Percentiles rank a stretch among this genome's conserved stretches.
phyloP scores from a whole-genome alignment of 164 flowering plant species.

The Umbellularia californica region DNA sequence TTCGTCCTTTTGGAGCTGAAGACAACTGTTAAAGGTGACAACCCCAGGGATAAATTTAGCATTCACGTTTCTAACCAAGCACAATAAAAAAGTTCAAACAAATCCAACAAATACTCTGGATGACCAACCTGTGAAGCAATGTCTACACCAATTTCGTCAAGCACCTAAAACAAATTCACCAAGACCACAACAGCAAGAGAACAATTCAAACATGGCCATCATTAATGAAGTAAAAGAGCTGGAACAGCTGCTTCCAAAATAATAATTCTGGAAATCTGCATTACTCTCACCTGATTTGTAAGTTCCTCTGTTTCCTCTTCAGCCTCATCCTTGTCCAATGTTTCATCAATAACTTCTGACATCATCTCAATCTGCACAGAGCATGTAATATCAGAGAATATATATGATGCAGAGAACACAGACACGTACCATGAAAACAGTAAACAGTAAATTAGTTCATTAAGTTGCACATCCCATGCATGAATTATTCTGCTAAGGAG shows the following conservation, averaged over 20 bases:
- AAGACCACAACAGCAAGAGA: background rate
- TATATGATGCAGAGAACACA: no score
- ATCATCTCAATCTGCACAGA: constrained; percentile 76
- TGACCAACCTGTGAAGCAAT: constrained; percentile 85
- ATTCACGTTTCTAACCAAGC: background rate
- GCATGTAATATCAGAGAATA: background rate
- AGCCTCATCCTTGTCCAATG: constrained; percentile 89
- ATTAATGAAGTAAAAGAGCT: background rate
- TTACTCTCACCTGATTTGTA: constrained; percentile 63
- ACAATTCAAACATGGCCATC: background rate
- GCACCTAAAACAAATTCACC: constrained; percentile 42
- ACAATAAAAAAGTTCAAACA: background rate
- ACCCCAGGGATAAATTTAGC: background rate
- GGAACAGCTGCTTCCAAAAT: background rate
- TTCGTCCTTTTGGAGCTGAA: constrained; percentile 87
- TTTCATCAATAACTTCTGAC: constrained; percentile 91
- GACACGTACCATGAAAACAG: no score
- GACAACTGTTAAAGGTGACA: constrained; percentile 50
- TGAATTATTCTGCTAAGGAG: no score
- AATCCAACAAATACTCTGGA: background rate
- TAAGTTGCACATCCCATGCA: no score
- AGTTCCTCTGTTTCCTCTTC: constrained; percentile 96
- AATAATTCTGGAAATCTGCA: background rate
- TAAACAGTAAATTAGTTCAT: no score
- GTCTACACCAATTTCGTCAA: constrained; percentile 93